A percentile compares a stretch with the other conserved stretches of the same genome.
Conservation (phyloP, 2,329 filamentous ascomycete species). For the Phialophora tarda region DNA sequence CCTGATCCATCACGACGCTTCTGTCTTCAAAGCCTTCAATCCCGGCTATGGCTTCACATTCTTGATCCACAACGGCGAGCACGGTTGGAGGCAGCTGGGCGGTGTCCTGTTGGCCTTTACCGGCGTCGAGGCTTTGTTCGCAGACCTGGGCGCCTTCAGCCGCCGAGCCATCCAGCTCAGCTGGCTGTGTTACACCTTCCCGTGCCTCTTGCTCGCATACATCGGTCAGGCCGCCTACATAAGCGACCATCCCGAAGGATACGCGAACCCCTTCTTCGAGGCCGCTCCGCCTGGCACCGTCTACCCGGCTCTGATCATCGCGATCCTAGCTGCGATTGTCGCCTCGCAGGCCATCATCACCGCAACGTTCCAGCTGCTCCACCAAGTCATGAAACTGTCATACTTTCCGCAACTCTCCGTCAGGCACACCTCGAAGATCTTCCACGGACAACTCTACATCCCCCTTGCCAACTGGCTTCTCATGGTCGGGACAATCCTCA, state of each 20-base stretch:
- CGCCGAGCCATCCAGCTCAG: constrained; percentile 71
- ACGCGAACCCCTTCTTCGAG: constrained; percentile 76
- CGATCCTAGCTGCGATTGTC: constrained; percentile 73
- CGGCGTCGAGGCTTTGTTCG: constrained; percentile 78
- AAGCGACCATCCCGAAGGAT: constrained; percentile 63
- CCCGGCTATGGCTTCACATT: constrained; percentile 57
- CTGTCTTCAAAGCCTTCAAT: constrained; percentile 60
- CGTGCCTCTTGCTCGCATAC: constrained; percentile 66
- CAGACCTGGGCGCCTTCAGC: constrained; percentile 77
- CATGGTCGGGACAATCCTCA: constrained; percentile 75
- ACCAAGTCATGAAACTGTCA: constrained; percentile 72
- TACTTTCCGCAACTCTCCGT: constrained; percentile 80
- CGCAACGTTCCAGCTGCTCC: constrained; percentile 71
- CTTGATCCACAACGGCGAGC: constrained; percentile 55
- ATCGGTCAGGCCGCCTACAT: constrained; percentile 78
- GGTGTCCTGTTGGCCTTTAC: constrained; percentile 77
- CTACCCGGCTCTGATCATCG: constrained; percentile 71
- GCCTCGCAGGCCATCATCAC: constrained; percentile 82
- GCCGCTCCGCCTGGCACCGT: constrained; percentile 70
- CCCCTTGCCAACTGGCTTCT: constrained; percentile 77
- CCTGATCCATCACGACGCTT: constrained; percentile 53
- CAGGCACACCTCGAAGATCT: constrained; percentile 70
- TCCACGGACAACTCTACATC: constrained; percentile 78
- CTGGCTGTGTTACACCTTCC: constrained; percentile 72
- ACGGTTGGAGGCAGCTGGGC: constrained; percentile 60